Base-by-base conservation (phyloP, 2,329 filamentous ascomycete species). In the Nigrospora sphaerica region DNA sequence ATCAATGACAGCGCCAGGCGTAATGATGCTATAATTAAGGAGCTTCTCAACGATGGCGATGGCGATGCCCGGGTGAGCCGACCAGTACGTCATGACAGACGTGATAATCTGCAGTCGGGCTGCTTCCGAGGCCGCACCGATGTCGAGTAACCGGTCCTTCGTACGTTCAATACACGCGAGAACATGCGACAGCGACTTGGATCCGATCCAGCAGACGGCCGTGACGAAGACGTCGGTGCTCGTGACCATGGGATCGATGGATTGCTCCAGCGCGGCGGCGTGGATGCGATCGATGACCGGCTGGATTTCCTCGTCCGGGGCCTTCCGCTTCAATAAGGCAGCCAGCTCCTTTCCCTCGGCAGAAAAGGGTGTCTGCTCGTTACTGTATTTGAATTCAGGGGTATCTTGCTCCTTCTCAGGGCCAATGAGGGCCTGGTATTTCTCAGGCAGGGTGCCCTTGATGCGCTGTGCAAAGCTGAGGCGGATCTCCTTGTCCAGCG, bases 381-480 rank as follows among this genome's bases (percentile, higher is more conserved):
- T 73, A 19, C 81, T 80, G 62, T 87, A 98, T 67, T 97, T 97
- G 71, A 95, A 97, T 51, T 92, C 86, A 0, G 93, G 93, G n/a
- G 86, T 88, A 61, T 98, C 93, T 61, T 93, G 89, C 66, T 97
- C 92, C 63, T 95, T 95, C 54, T 86, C 88, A 44, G 87, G 81
- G 0, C 86, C 79, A 53, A 98, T 92, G 49, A 98, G 71, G 3
- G 73, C 71, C 57, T 91, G 82, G 61, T 95, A 97, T 9, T 84
- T 81, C 45, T 86, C 83, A 1, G 92, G 93, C 9, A 98, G 73
- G 6, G 93, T 97, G 52, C 91, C 91, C 65, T 93, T 91, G 61
- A 98, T 95, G 47, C 93, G 85, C 67, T 95, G 92, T 0, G 93
- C 90, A 64, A 98, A 98, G 60, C 90, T 96, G 42, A 98, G 74